These are phyloP conservation scores for Sapria himalayana DNA, from an alignment of 345 rosid species.

Conservation along the genomic window DNA sequence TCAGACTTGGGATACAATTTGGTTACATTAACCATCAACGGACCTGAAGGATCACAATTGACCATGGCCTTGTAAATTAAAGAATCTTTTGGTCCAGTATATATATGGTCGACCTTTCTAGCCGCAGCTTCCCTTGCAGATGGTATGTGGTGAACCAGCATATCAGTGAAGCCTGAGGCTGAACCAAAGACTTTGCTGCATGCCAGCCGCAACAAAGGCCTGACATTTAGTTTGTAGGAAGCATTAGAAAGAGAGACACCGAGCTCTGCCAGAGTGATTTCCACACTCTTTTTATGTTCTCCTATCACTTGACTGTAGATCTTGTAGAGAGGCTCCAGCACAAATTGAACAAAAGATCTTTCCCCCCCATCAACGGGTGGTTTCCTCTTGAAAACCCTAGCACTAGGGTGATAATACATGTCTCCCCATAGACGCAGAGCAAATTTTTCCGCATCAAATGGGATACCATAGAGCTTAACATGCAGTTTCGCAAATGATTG, in stretches of 20 bases:
- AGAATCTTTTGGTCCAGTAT: slow-evolving; percentile 67
- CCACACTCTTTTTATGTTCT: slow-evolving; percentile 94
- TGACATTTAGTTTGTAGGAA: slow-evolving; percentile 74
- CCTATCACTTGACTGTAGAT: slow-evolving; percentile 97
- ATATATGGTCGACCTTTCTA: slow-evolving; percentile 61
- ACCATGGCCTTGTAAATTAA: slow-evolving; percentile 56
- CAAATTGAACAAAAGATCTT: slow-evolving; percentile 84
- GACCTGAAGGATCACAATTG: slow-evolving; percentile 75
- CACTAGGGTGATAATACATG: slow-evolving; percentile 56
- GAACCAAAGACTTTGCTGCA: slow-evolving; percentile 90
- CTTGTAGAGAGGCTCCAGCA: slow-evolving; percentile 87
- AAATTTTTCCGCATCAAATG: slow-evolving; percentile 75
- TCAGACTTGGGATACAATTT: slow-evolving; percentile 93
- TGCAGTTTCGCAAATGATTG: slow-evolving; percentile 88
- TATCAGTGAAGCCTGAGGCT: slow-evolving; percentile 90
- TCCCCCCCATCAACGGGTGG: slow-evolving; percentile 75
- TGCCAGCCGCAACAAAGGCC: slow-evolving; percentile 79
- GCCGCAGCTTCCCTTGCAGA: slow-evolving; percentile 75
- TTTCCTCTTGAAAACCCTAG: slow-evolving; percentile 48
- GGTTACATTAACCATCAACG: slow-evolving; percentile 87
- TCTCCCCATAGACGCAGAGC: slow-evolving; percentile 95
- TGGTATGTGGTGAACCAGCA: slow-evolving; percentile 89
- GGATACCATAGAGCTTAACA: slow-evolving; percentile 79
- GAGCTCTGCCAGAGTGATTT: slow-evolving; percentile 82
- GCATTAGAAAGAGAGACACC: slow-evolving; percentile 86